Evolutionary conservation across 768 basidiomycete species (phyloP), one percentile per base, ranked within the genome.

Genomic region (Xerocomellus dryophilus): DNA sequence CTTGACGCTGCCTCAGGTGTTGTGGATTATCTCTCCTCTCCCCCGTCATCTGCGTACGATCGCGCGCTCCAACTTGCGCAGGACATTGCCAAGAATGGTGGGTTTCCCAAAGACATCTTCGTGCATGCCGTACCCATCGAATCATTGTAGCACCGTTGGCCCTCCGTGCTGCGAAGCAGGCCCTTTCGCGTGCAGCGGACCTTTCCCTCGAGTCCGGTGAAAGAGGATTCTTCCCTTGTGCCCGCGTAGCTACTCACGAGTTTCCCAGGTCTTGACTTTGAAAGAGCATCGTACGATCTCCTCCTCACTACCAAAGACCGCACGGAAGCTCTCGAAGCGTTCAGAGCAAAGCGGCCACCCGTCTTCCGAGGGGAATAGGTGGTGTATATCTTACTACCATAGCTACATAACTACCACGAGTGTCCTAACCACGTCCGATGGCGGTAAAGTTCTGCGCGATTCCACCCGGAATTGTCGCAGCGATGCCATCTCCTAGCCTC

Each of bases 81-180:
- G 54, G 75, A 80, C 50, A 91, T 93, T 23, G 77, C 73, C 34
- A 88, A 88, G 53, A 71, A 69, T 60, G 90, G 90, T 88, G 54
- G 14, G 76, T 61, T 23, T 40, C 18, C 4, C 35, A 17, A 50
- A 7, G 42, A 42, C 27, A 12, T 46, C 31, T 38, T 14, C 17
- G 12, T 25, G 23, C 11, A 15, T 50, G 29, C 5, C 4, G 9
- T 31, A 15, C 17, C 12, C 5, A 63, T 50, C 15, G 3, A 10
- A 12, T 50, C 25, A 21, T 40, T 44, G 32, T 52, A 93, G 93
- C 93, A 25, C 93, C 93, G 17, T 69, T 96, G 21, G 91, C 93
- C 4, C 76, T 95, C 36, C 78, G 85, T n/a, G 91, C 92, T 7
- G 92, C 93, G 6, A 96, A 96, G 64, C 81, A 84, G 60, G 89